Evolutionary conservation across 768 basidiomycete genomes (phyloP).

Genomic region (Rhodotorula graminis): DNA sequence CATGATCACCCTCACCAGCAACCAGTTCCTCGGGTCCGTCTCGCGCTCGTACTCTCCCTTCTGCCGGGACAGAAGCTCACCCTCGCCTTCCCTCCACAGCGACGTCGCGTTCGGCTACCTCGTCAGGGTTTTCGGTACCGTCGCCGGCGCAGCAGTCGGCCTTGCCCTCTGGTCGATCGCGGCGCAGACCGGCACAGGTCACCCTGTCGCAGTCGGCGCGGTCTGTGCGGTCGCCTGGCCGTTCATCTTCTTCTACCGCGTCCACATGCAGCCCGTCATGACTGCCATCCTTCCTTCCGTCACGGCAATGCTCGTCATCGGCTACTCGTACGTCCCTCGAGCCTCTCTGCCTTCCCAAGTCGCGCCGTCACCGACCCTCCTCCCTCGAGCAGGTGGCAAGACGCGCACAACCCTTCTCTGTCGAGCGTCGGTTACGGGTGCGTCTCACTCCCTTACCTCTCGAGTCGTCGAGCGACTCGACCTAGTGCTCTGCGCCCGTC

Average conservation of each 20-base stretch:
- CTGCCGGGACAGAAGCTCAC: too few species aligned
- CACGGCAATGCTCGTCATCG: constrained; percentile 36
- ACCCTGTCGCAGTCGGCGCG: constrained; percentile 56
- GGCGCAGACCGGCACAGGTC: constrained; percentile 50
- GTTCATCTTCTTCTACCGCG: constrained; percentile 54
- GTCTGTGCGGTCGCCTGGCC: constrained; percentile 53
- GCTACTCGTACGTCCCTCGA: constrained; percentile 7
- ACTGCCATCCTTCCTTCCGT: constrained; percentile 30
- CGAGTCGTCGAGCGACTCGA: too few species aligned
- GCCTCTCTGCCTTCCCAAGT: too few species aligned
- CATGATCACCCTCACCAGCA: constrained; percentile 13
- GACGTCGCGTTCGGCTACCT: constrained; percentile 45
- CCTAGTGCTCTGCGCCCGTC: too few species aligned
- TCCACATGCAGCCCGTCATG: constrained; percentile 40
- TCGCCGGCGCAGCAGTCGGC: constrained; percentile 51
- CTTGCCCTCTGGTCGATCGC: constrained; percentile 56
- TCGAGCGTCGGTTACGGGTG: constrained; percentile 25
- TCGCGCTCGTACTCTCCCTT: too few species aligned
- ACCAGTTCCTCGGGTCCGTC: constrained; percentile 14
- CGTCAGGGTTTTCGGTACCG: constrained; percentile 53
- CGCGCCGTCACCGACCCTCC: too few species aligned
- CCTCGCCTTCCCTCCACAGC: background rate
- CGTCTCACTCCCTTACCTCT: too few species aligned
- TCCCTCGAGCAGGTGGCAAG: constrained; percentile 10
- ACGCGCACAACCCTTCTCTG: constrained; percentile 24